Conservation (phyloP, 108 stramenopile species). For the Cylindrotheca fusiformis region DNA sequence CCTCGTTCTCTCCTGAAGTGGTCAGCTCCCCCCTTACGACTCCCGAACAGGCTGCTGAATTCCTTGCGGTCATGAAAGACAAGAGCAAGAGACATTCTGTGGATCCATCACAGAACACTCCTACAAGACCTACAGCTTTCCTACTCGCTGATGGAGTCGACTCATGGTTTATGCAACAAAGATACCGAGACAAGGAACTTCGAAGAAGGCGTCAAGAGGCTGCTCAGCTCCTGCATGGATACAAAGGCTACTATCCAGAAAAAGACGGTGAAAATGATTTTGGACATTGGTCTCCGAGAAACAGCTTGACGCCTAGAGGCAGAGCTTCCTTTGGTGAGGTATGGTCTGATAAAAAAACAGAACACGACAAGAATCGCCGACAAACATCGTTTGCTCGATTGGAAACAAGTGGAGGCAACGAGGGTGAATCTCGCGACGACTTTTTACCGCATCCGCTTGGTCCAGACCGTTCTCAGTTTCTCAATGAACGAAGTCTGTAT, state of each 20-base stretch:
- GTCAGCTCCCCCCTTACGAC: conserved; percentile 42
- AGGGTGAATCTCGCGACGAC: background rate
- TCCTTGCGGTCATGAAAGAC: conserved; percentile 42
- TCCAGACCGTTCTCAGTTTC: conserved; percentile 16
- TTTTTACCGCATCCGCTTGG: conserved; percentile 1
- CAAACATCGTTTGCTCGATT: background rate
- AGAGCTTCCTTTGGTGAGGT: conserved; percentile 21
- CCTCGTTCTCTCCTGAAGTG: background rate
- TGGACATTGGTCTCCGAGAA: conserved; percentile 15
- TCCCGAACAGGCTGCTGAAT: conserved; percentile 48
- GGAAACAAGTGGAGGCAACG: background rate
- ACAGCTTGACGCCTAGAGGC: background rate
- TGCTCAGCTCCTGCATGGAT: conserved; percentile 46
- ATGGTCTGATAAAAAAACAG: background rate
- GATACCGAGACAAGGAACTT: conserved; percentile 42
- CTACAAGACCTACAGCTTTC: conserved; percentile 24
- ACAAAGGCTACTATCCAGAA: conserved; percentile 30
- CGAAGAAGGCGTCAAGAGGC: conserved; percentile 45
- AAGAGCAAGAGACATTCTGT: conserved; percentile 13
- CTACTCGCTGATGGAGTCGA: conserved; percentile 37
- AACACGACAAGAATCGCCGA: conserved; percentile 4
- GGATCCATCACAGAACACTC: background rate
- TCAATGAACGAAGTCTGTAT: conserved; percentile 18
- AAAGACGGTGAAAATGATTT: conserved; percentile 2
- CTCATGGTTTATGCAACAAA: conserved; percentile 51